Evolutionary conservation across 495 filamentous ascomycete genomes (phyloP).

Genomic region (Massariosphaeria phaeospora): DNA sequence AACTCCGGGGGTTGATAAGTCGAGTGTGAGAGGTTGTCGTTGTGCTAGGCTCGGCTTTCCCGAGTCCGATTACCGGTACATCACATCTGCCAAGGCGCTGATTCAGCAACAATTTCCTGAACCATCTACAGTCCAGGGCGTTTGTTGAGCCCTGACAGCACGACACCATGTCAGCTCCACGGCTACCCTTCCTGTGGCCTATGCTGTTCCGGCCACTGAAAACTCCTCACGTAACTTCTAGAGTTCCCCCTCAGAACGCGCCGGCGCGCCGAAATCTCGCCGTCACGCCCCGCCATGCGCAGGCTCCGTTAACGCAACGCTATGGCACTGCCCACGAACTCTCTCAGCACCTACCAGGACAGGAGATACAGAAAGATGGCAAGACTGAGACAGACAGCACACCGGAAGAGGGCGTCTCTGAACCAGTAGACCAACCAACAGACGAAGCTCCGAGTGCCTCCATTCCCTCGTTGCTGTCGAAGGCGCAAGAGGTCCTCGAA

Average conservation of each 20-base stretch:
- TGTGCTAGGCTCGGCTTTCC: too few relatives aligned
- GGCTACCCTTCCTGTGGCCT: slow-evolving; percentile 43
- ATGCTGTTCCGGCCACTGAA: slow-evolving; percentile 31
- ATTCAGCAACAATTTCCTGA: too few relatives aligned
- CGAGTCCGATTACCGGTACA: too few relatives aligned
- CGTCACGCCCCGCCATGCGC: neutral
- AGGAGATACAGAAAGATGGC: neutral
- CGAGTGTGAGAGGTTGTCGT: too few relatives aligned
- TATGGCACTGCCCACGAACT: slow-evolving; percentile 66
- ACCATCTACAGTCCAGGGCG: too few relatives aligned
- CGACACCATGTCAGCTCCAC: slow-evolving; percentile 37
- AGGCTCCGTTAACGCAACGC: slow-evolving; percentile 36
- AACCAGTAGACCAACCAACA: too few relatives aligned
- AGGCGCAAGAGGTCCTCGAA: slow-evolving; percentile 4
- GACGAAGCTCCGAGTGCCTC: too few relatives aligned
- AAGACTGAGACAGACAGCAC: slow-evolving; percentile 24
- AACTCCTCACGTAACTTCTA: neutral
- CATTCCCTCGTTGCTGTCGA: too few relatives aligned
- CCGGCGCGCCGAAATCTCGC: neutral
- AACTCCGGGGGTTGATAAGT: too few relatives aligned
- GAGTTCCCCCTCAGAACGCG: neutral
- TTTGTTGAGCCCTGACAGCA: too few relatives aligned
- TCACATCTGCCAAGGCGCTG: too few relatives aligned
- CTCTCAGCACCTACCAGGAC: slow-evolving; percentile 34
- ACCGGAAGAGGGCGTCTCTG: neutral